Base-by-base conservation (phyloP, 306 rosid genomes). In the Hippophae rhamnoides region DNA sequence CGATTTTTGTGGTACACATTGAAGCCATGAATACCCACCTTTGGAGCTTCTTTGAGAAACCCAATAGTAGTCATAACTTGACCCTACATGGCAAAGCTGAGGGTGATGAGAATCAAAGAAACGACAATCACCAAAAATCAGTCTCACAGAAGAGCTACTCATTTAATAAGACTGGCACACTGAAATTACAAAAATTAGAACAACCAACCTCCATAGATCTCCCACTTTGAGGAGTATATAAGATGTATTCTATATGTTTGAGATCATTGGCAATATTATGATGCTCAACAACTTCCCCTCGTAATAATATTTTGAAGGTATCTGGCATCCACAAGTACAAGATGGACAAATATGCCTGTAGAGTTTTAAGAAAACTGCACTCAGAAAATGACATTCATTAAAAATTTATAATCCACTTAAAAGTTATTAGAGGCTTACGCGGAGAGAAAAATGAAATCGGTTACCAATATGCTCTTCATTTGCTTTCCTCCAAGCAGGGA, bases 1-100 rank as follows among this genome's bases (percentile, higher is more conserved):
- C 99, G 95, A 72, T 88, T 86, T 75, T 88, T 92, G 78, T 92
- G 93, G 81, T 92, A 88, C 60, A 92, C 79, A 62, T 85, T 87
- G 76, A 92, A 92, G 64, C 98, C 99, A 43, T 92, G 99, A 47
- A 80, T 51, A 66, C 54, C 65, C 68, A 92, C 74, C 2, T 43
- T 57, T 6, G 99, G 99, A 72, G 96, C 96, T 63, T 92, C 99
- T 65, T 85, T 92, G 49, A 87, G 79, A 84, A 85, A 92, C 61
- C 99, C 99, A 65, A 92, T 82, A 52, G 96, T 87, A 5, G 95
- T 86, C 65, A 88, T 65, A 69, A 74, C 66, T 67, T 69, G 46
- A 56, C 71, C 96, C 99, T 72, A 64, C 55, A 61, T 59, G 67
- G 45, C 5, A 51, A 65, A 71, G 27, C 56, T 49, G 67, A 65